Evolutionary conservation across 371 early-diverging fungal genomes (phyloP).

Genomic region (Mortierella sp.): DNA sequence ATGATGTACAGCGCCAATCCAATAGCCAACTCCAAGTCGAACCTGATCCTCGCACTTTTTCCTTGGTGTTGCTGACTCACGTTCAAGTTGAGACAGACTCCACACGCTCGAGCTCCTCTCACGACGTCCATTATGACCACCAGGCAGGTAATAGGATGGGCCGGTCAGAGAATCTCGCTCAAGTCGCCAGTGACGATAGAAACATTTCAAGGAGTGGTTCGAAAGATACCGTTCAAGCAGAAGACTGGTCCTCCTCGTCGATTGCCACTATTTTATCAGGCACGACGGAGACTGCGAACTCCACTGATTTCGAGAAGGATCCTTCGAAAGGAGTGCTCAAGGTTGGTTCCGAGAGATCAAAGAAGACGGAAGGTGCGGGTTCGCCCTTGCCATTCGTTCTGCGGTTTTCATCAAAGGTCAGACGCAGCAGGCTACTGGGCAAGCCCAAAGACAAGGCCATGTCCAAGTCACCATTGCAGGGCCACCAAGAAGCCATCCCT

Average conservation of each 20-base stretch:
- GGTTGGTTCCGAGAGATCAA: not conserved
- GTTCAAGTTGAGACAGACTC: constrained; percentile 15
- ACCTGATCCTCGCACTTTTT: not conserved
- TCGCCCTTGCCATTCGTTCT: not conserved
- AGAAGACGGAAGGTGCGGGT: not conserved
- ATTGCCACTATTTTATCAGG: not conserved
- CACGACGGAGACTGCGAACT: not conserved
- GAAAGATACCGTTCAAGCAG: not conserved
- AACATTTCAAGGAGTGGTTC: not conserved
- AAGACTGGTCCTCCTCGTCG: constrained; percentile 3
- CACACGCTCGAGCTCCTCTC: not conserved
- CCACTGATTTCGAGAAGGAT: too few species aligned
- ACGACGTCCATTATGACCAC: constrained; percentile 4
- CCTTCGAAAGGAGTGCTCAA: not conserved
- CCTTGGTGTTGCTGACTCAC: not conserved
- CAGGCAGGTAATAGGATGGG: not conserved
- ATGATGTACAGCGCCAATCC: not conserved
- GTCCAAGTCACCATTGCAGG: not conserved
- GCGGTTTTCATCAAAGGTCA: constrained; percentile 1
- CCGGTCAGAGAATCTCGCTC: not conserved
- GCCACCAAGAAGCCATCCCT: too few species aligned
- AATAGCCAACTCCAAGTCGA: constrained; percentile 10
- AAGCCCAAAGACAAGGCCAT: not conserved
- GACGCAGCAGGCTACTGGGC: not conserved
- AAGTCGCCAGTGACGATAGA: too few species aligned